Percentiles rank a stretch among this genome's conserved stretches.
phyloP scores from a whole-genome alignment of 2,329 filamentous ascomycete species.

The Hymenoscyphus occultus region DNA sequence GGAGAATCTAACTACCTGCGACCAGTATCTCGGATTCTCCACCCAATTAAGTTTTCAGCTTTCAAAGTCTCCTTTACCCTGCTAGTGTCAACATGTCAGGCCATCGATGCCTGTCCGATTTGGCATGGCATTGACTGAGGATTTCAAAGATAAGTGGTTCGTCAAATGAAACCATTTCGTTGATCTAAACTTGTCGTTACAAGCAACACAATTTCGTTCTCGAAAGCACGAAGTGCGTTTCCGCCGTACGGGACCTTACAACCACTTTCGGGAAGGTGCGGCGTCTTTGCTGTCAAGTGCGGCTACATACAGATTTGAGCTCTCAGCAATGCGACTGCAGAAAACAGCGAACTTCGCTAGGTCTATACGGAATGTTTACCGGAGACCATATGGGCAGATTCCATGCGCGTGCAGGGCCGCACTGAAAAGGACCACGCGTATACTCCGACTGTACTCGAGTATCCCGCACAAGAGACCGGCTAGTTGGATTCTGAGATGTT shows the following conservation, averaged over 20 bases:
- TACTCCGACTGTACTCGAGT: background rate
- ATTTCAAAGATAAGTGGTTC: background rate
- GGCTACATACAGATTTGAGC: background rate
- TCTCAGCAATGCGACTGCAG: background rate
- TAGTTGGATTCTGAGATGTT: background rate
- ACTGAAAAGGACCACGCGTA: background rate
- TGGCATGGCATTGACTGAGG: background rate
- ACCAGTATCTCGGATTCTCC: background rate
- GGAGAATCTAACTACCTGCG: background rate
- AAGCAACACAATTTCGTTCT: slow-evolving; percentile 1
- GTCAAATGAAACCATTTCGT: slow-evolving; percentile 1
- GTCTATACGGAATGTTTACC: background rate
- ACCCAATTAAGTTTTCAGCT: background rate
- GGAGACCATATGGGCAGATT: background rate
- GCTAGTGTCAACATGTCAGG: background rate
- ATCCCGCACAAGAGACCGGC: background rate
- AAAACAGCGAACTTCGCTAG: background rate
- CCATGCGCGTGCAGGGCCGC: background rate
- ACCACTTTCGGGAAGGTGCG: slow-evolving; percentile 2
- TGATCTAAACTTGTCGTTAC: background rate
- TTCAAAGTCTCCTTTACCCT: background rate
- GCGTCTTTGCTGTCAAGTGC: background rate
- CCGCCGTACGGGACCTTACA: slow-evolving; percentile 1
- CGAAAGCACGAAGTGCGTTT: background rate
- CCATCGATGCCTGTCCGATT: slow-evolving; percentile 1